Percentiles rank a stretch among this genome's conserved stretches.
Conservation (phyloP, 1,139 yeast genomes). For the Blastobotrys aristatus region DNA sequence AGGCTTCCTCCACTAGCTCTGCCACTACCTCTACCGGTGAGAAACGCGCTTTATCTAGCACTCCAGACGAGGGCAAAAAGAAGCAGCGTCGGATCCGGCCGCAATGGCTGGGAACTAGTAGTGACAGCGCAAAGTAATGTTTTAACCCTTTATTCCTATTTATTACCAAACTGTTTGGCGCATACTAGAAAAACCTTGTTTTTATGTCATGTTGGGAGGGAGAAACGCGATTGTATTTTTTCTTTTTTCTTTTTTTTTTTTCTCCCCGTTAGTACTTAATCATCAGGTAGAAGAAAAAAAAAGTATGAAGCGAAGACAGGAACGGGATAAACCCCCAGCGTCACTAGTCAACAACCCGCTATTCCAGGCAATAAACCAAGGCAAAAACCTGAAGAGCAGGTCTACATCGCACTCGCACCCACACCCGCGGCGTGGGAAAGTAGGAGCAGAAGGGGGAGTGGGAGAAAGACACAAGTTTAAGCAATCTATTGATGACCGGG, state of each 20-base stretch:
- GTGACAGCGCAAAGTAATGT: too few species aligned
- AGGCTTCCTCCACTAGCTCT: not conserved
- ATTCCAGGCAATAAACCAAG: constrained; percentile 4
- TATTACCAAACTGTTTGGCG: too few species aligned
- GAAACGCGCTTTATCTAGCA: not conserved
- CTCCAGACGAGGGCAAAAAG: not conserved
- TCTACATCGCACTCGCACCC: not conserved
- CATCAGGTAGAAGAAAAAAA: too few species aligned
- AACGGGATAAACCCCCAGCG: too few species aligned
- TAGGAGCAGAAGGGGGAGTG: not conserved
- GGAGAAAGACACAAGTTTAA: not conserved
- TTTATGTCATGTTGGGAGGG: not conserved
- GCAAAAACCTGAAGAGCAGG: not conserved
- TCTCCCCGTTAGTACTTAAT: too few species aligned
- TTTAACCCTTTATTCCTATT: too few species aligned
- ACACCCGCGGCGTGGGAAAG: too few species aligned
- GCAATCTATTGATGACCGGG: not conserved
- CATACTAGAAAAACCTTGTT: not conserved
- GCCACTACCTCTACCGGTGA: not conserved
- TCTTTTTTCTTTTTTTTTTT: too few species aligned
- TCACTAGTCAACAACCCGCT: not conserved
- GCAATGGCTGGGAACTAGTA: not conserved
- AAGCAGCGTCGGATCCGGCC: constrained; percentile 11
- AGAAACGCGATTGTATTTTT: too few species aligned
- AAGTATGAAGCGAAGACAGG: too few species aligned